Percentiles rank a stretch among this genome's conserved stretches.
phyloP scores from a whole-genome alignment of 2,329 filamentous ascomycete species.

The Amauroascus niger region DNA sequence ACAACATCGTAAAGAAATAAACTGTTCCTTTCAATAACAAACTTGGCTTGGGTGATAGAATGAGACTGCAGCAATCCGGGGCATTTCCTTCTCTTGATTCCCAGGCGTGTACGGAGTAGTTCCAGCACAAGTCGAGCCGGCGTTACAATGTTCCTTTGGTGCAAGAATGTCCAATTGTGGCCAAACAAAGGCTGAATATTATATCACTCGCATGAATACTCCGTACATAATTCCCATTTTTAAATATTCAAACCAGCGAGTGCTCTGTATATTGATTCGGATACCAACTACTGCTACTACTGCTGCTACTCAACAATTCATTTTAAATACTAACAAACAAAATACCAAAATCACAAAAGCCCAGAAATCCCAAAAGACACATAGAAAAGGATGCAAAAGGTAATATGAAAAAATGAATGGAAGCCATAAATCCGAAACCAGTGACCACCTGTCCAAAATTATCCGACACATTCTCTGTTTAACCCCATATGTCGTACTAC shows the following conservation, averaged over 20 bases:
- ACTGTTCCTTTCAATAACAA: not conserved
- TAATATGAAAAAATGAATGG: not conserved
- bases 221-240: no score
- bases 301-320: not conserved
- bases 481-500: not conserved
- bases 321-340: not conserved
- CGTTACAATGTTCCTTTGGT: slow-evolving; percentile 8
- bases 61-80: not conserved
- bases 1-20: not conserved
- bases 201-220: no score
- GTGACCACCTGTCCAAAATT: not conserved
- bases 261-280: no score
- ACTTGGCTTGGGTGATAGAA: no score
- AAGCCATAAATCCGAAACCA: not conserved
- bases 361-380: not conserved
- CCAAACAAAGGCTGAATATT: no score
- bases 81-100: no score
- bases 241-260: no score
- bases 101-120: no score
- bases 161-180: no score
- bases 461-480: not conserved
- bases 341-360: not conserved
- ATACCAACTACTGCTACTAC: no score
- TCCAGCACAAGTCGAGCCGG: not conserved
- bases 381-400: not conserved